Conservation (phyloP, 192 early-diverging fungal genomes). For the Podila horticola region DNA sequence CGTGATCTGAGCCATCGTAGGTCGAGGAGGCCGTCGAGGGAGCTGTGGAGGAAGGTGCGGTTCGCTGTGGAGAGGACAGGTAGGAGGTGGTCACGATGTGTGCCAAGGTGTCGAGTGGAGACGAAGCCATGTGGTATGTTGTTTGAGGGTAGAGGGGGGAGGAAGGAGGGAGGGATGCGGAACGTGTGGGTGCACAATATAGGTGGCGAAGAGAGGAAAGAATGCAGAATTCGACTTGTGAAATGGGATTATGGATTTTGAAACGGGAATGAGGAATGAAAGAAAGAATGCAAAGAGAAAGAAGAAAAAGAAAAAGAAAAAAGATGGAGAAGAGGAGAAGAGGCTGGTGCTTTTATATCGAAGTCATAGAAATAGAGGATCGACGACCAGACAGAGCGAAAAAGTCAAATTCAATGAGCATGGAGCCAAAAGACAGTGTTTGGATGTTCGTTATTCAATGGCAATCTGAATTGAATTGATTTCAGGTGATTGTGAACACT, state of each 20-base stretch:
- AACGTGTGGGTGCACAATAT: background rate
- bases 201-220: background rate
- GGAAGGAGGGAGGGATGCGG: background rate
- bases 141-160: background rate
- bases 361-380: no score
- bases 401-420: no score
- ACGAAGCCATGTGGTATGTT: background rate
- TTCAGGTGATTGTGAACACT: no score
- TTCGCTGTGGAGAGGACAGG: background rate
- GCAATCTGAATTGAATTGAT: no score
- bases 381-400: no score
- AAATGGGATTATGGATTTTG: background rate
- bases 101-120: background rate
- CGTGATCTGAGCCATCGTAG: conserved; percentile 30
- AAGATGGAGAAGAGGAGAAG: background rate
- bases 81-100: background rate
- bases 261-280: background rate
- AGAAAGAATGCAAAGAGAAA: background rate
- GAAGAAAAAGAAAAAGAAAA: background rate
- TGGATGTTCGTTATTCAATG: no score
- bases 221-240: background rate
- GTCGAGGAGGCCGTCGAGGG: conserved; percentile 20
- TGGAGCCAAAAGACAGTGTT: no score
- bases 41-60: background rate
- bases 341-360: no score